Base-by-base conservation (phyloP, 2,329 filamentous ascomycete genomes). In the Alternaria longipes region DNA sequence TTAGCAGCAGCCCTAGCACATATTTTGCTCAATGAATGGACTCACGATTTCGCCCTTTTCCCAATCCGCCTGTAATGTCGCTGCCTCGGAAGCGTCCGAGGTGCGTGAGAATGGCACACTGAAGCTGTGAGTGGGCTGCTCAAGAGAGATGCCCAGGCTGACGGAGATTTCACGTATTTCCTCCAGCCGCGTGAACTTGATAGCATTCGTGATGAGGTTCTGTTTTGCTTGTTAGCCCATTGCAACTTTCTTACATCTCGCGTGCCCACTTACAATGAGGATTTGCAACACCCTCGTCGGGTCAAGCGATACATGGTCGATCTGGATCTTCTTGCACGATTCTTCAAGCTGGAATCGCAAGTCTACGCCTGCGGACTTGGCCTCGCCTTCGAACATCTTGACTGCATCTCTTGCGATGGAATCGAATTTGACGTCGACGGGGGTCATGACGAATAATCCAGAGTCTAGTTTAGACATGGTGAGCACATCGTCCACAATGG, bases 181-280 rank as follows among this genome's bases (percentile, higher is more conserved):
- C n/a, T 75, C 71, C 26, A 78, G 70, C 12, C 78, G 73, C 0
- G 80, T 83, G 64, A 82, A 82, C 46, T 83, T 83, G 69, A 83
- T 80, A 3, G 79, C 77, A 49, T 81, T 82, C 8, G 81, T 82
- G 18, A 83, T 67, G 0, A 82, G 70, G 14, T 77, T 26, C 14
- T 20, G 22, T 22, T 22, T 22, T 22, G 22, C 22, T 20, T 22
- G 22, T 22, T 22, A 22, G 22, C 22, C 22, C 22, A 22, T 22
- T 22, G 22, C 22, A 22, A 22, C 22, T 22, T 22, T 22, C 22
- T 22, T 5, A 22, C 4, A 22, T 26, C 11, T 20, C 16, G 24
- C 12, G 20, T 4, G 20, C 22, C 1, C 11, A 49, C 59, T 54
- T 58, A 61, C 59, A 24, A 71, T 71, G 6, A 71, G 59, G 8